phyloP scores from a whole-genome alignment of 2,329 filamentous ascomycete species.

The Nemania diffusa region DNA sequence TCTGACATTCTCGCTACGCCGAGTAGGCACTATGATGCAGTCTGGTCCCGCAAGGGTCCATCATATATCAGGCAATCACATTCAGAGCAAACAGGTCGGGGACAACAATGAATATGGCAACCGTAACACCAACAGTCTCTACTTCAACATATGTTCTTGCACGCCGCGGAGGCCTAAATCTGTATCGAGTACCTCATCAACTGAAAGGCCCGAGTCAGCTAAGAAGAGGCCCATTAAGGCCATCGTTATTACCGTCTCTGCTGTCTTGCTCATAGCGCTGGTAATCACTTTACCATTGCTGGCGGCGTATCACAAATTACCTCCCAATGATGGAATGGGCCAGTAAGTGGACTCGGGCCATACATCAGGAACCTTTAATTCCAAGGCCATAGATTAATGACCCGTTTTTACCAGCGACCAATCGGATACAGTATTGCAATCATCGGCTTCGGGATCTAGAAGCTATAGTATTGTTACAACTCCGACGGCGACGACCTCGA shows the following conservation, averaged over 20 bases:
- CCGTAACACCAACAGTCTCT: constrained; percentile 1
- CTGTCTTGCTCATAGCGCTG: constrained; percentile 2
- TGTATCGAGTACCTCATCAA: constrained; percentile 3
- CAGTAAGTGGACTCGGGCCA: not conserved
- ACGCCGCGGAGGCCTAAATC: not conserved
- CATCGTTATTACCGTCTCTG: not conserved
- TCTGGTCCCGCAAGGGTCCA: not conserved
- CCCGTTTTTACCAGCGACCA: not conserved
- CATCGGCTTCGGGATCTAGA: not conserved
- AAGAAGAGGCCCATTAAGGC: constrained; percentile 1
- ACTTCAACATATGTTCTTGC: constrained; percentile 1
- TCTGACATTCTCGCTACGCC: not conserved
- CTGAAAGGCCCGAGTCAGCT: not conserved
- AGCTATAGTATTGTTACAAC: not conserved
- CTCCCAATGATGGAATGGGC: not conserved
- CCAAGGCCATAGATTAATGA: not conserved
- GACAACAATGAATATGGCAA: constrained; percentile 9
- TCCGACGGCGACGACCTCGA: not conserved
- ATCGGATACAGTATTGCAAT: constrained; percentile 1
- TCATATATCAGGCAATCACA: not conserved
- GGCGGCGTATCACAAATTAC: constrained; percentile 1
- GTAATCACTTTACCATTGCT: constrained; percentile 9
- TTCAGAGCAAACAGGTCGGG: not conserved
- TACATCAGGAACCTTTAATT: not conserved
- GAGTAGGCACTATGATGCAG: not conserved